A percentile compares a stretch with the other conserved stretches of the same genome.
phyloP scores from a whole-genome alignment of 164 flowering plant genomes.

The Liquidambar formosana region DNA sequence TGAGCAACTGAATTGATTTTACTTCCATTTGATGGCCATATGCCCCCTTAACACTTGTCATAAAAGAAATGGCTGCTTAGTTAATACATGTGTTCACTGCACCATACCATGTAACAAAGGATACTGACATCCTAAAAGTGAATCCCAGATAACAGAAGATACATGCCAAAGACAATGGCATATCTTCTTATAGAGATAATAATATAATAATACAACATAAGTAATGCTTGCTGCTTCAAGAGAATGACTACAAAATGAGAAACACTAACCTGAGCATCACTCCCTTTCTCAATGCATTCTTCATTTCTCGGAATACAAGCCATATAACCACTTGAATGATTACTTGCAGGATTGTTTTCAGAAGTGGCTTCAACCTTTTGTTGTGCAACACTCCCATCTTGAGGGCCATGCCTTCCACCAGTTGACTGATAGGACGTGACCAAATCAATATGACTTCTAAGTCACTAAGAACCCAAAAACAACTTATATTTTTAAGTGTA shows the following conservation, averaged over 20 bases:
- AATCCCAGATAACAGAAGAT: background rate
- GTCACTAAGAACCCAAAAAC: background rate
- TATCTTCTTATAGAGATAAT: too few species aligned
- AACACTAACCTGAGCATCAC: constrained; percentile 78
- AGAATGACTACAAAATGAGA: too few species aligned
- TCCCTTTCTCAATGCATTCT: constrained; percentile 63
- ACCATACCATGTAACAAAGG: too few species aligned
- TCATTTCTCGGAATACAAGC: constrained; percentile 39
- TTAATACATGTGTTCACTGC: too few species aligned
- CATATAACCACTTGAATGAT: constrained; percentile 48
- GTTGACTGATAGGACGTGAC: constrained; percentile 28
- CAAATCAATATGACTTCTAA: background rate
- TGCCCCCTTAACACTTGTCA: too few species aligned
- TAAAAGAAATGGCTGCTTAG: too few species aligned
- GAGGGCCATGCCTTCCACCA: constrained; percentile 17
- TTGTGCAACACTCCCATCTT: constrained; percentile 43
- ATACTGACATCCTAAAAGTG: background rate
- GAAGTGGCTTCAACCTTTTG: constrained; percentile 44
- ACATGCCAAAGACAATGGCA: too few species aligned
- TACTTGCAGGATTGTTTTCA: constrained; percentile 55
- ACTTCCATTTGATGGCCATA: too few species aligned
- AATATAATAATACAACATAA: too few species aligned
- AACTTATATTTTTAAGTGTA: background rate
- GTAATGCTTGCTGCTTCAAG: too few species aligned
- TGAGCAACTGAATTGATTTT: too few species aligned